Evolutionary conservation across 1,284 basidiomycete species (phyloP).

Genomic region (Cutaneotrichosporon arboriforme): DNA sequence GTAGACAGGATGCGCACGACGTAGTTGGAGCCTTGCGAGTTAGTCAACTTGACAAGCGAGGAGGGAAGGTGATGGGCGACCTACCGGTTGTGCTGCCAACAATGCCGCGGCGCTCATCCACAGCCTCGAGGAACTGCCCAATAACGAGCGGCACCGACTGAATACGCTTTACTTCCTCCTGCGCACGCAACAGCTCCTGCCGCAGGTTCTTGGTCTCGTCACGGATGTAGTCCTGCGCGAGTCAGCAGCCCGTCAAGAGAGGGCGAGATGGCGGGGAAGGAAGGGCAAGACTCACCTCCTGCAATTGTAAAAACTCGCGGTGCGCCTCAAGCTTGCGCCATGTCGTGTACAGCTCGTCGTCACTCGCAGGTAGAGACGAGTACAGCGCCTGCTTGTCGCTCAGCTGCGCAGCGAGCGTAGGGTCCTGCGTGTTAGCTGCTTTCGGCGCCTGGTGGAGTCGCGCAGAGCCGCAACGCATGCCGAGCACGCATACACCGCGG

Average conservation of each 20-base stretch:
- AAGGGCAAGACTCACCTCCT: conserved; percentile 73
- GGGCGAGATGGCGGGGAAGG: too few species aligned
- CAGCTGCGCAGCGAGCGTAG: conserved; percentile 78
- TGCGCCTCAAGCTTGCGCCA: conserved; percentile 92
- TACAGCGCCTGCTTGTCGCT: conserved; percentile 80
- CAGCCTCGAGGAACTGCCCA: conserved; percentile 97
- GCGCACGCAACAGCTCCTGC: conserved; percentile 93
- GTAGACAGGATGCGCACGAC: conserved; percentile 97
- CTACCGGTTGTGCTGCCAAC: conserved; percentile 89
- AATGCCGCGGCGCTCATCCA: conserved; percentile 95
- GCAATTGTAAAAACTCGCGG: conserved; percentile 87
- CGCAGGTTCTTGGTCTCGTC: conserved; percentile 98
- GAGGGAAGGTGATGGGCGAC: conserved; percentile 9
- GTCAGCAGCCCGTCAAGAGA: not conserved
- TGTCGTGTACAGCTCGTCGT: conserved; percentile 90
- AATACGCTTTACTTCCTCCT: conserved; percentile 99
- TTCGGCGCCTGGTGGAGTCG: not conserved
- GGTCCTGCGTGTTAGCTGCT: conserved; percentile 58
- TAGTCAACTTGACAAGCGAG: not conserved
- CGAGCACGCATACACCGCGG: not conserved
- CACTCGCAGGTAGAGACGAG: conserved; percentile 67
- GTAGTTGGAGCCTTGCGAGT: conserved; percentile 78
- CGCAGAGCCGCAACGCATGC: too few species aligned
- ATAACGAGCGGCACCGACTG: conserved; percentile 99
- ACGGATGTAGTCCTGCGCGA: conserved; percentile 89